Evolutionary conservation across 495 filamentous ascomycete species (phyloP).

Genomic region (Penicillium fimorum): DNA sequence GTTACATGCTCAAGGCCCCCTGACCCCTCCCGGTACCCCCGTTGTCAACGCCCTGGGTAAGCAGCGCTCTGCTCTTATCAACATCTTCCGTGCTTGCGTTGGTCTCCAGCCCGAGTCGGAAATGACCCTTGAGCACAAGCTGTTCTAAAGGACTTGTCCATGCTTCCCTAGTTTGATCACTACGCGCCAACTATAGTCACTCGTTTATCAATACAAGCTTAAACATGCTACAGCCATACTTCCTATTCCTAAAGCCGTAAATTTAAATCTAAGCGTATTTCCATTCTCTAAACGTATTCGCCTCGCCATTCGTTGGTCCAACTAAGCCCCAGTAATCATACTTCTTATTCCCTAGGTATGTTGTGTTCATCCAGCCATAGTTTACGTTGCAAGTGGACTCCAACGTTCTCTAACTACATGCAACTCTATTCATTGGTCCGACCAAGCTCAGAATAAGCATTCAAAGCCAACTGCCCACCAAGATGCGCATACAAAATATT

Average conservation of each 20-base stretch:
- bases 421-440: slow-evolving; percentile 17
- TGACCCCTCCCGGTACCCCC: slow-evolving; percentile 92
- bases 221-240: neutral
- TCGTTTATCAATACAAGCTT: slow-evolving; percentile 28
- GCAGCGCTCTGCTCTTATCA: slow-evolving; percentile 90
- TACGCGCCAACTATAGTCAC: slow-evolving; percentile 35
- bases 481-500: slow-evolving; percentile 65
- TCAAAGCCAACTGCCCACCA: slow-evolving; percentile 61
- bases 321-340: slow-evolving; percentile 10
- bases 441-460: slow-evolving; percentile 51
- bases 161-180: neutral
- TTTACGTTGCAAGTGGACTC: no score
- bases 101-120: slow-evolving; percentile 97
- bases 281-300: neutral
- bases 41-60: slow-evolving; percentile 96
- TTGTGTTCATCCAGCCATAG: no score
- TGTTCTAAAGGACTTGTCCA: slow-evolving; percentile 54
- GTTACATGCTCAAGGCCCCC: slow-evolving; percentile 99
- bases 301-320: slow-evolving; percentile 16
- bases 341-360: no score
- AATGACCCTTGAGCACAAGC: slow-evolving; percentile 99
- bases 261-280: neutral
- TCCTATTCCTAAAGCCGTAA: neutral
- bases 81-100: slow-evolving; percentile 98
- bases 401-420: no score